Evolutionary conservation across 176 grass and related monocot species (phyloP).

Genomic region (Hordeum vulgare): MorexV3_pseudomolecules_assembly NC_058519.1:796405-796904

Average conservation of each 20-base stretch:
- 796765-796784: too few species aligned
- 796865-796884: slow-evolving; percentile 13
- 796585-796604: not conserved
- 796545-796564: not conserved
- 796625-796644: slow-evolving; percentile 88
- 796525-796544: not conserved
- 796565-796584: not conserved
- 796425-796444: slow-evolving; percentile 11
- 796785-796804: not conserved
- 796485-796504: slow-evolving; percentile 6
- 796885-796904: slow-evolving; percentile 5
- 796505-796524: not conserved
- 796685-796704: slow-evolving; percentile 46
- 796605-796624: not conserved
- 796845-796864: not conserved
- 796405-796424: not conserved
- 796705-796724: not conserved
- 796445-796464: not conserved
- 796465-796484: slow-evolving; percentile 44
- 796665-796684: slow-evolving; percentile 57
- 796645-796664: slow-evolving; percentile 80
- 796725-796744: not conserved
- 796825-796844: not conserved
- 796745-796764: too few species aligned
- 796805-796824: not conserved